Base-by-base conservation (phyloP, 2,329 filamentous ascomycete species). In the Ustulina deusta region DNA sequence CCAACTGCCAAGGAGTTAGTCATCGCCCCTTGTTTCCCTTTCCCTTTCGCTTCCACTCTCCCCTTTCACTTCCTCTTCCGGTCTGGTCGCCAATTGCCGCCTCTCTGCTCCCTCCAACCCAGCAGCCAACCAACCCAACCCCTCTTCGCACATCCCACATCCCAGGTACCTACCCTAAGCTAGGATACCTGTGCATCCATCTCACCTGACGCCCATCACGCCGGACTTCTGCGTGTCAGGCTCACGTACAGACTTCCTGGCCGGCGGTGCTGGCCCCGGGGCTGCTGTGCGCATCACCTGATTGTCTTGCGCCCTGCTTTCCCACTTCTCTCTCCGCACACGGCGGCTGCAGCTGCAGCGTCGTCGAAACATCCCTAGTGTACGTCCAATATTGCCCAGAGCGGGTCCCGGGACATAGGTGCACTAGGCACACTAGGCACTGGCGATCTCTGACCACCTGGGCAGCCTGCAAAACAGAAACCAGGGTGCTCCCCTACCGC, bases 341-440 rank as follows among this genome's bases (percentile, higher is more conserved):
- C 65, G 65, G 58, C 65, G 61, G 58, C 61, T 68, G 65, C 67
- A 66, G 63, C 59, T 34, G 20, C 42, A 56, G n/a, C 38, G 60
- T 36, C 42, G n/a, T n/a, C n/a, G n/a, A n/a, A n/a, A n/a, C n/a
- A n/a, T n/a, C n/a, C n/a, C n/a, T n/a, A n/a, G n/a, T n/a, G n/a
- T n/a, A n/a, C n/a, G n/a, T n/a, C n/a, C 32, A 55, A 20, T 25
- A 54, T 61, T 57, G 34, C 60, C 61, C 55, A 61, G 36, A 63
- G 67, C 56, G 68, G 65, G 65, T 56, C 68, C n/a, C 63, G 63
- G 60, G 57, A 63, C 52, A 57, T 58, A 60, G n/a, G n/a, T n/a
- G n/a, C n/a, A n/a, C n/a, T n/a, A n/a, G n/a, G n/a, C n/a, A n/a
- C n/a, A n/a, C n/a, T n/a, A n/a, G n/a, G n/a, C n/a, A n/a, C n/a